Evolutionary conservation across 306 rosid genomes (phyloP), one percentile per base, ranked within the genome.

Genomic region (Rosa persica): DNA sequence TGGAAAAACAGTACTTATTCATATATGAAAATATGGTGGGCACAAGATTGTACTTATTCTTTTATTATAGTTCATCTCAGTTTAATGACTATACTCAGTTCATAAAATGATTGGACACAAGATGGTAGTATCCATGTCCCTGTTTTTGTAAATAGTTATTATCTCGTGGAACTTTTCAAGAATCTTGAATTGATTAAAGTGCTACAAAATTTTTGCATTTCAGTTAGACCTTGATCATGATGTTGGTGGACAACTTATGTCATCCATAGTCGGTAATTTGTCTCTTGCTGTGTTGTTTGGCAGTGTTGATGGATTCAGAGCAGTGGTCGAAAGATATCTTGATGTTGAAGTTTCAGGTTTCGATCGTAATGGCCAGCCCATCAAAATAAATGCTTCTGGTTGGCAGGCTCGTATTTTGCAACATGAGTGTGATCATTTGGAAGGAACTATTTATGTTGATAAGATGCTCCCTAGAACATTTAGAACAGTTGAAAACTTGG

Each of bases 331-430:
- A 90, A 87, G 98, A 68, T 52, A 83, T 79, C 92, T 90, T 74
- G 97, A 94, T 4, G 95, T 94, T 22, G 97, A 94, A 81, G 91
- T 94, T 49, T 70, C 82, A 6, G 98, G 97, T 76, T 82, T 94
- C n/a, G 98, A 94, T 84, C 96, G 92, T 23, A 11, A 77, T 52
- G 97, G 98, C 8, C 79, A 57, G 6, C 88, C 92, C 16, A 87
- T 92, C 79, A 90, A 83, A 80, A 61, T 92, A 75, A 81, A 77
- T 54, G 97, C 96, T 74, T 88, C 92, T 0, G 97, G 97, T 0
- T 94, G 98, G 98, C 97, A 94, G 85, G 98, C 98, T 2, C 89
- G 97, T 22, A 86, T 94, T 81, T 85, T 94, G 72, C 98, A 94
- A 43, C 97, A 94, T 10, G 98, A 94, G 79, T 94, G 94, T 77